Evolutionary conservation across 2,329 filamentous ascomycete genomes (phyloP), one percentile per base, ranked within the genome.

Genomic region (Ophiocordyceps robertsii): DNA sequence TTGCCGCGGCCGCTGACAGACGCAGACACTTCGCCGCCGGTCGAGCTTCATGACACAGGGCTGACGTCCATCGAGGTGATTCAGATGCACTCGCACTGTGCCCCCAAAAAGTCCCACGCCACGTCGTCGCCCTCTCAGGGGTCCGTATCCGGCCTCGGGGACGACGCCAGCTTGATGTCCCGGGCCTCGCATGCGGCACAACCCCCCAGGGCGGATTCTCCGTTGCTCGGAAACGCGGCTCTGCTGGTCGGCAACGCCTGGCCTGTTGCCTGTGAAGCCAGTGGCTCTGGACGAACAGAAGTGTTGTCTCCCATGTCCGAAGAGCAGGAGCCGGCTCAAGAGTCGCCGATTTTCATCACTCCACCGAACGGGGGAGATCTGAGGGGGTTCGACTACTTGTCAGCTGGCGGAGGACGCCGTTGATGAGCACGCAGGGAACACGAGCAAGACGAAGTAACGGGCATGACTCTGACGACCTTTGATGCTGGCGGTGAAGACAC

Each of bases 21-120:
- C n/a, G 14, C 42, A 65, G 69, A 71, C 46, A 70, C 64, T 1
- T 69, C 68, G 0, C 56, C 59, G 0, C 61, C 50, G 1, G 56
- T 53, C 14, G 72, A 76, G 47, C 62, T 76, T 3, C 60, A 66
- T 16, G 65, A 66, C 44, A 67, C 64, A 1, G 60, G 60, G 13
- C 54, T 68, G 14, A 57, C 62, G 0, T 60, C 61, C 7, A 47
- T 61, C 12, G 61, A 68, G 2, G 56, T 68, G n/a, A 59, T 66
- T 38, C 58, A 60, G 42, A 59, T 54, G 37, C 50, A 60, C 44
- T 53, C 58, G 12, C 49, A 50, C 41, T 48, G 57, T 32, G 46
- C 50, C 24, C 42, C 41, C 5, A 39, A 42, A 38, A 47, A 52
- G 19, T 21, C 44, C 6, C 44, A 43, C 5, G 50, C 52, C 3